phyloP scores from a whole-genome alignment of 768 basidiomycete species.

The Lentinula boryana region DNA sequence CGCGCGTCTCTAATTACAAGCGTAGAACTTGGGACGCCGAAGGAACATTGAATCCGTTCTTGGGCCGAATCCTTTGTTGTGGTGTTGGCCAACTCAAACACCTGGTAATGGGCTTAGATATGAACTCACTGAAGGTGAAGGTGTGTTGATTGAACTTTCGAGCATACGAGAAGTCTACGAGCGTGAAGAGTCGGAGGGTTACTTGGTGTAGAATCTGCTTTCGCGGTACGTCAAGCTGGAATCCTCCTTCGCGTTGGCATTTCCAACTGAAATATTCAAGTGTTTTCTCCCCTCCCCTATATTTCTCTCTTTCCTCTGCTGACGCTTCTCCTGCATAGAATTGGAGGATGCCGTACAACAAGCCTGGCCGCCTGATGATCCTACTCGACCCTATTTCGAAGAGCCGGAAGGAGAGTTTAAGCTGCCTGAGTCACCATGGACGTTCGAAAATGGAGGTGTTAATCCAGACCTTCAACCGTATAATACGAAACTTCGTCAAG shows the following conservation, averaged over 20 bases:
- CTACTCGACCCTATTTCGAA: slow-evolving; percentile 26
- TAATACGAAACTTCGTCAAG: slow-evolving; percentile 33
- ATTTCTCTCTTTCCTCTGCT: neutral
- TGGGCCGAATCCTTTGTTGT: slow-evolving; percentile 66
- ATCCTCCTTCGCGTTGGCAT: neutral
- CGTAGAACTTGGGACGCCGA: slow-evolving; percentile 73
- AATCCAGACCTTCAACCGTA: slow-evolving; percentile 75
- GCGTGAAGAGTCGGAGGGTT: slow-evolving; percentile 11
- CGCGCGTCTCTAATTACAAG: neutral
- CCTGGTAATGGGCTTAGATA: slow-evolving; percentile 75
- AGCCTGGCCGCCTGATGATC: slow-evolving; percentile 75
- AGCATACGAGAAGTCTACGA: slow-evolving; percentile 14
- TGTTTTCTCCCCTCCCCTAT: neutral
- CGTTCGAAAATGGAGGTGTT: slow-evolving; percentile 69
- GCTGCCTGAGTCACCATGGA: slow-evolving; percentile 72
- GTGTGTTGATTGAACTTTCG: slow-evolving; percentile 63
- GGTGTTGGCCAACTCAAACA: slow-evolving; percentile 75
- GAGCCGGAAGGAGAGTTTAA: slow-evolving; percentile 31
- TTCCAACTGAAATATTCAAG: neutral
- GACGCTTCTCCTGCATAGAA: neutral
- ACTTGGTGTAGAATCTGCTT: slow-evolving; percentile 2
- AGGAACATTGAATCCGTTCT: slow-evolving; percentile 75
- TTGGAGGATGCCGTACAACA: neutral
- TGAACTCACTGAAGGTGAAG: slow-evolving; percentile 60
- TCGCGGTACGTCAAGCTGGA: neutral